Conservation (phyloP, 1,139 yeast species). For the Torulaspora pretoriensis region DNA sequence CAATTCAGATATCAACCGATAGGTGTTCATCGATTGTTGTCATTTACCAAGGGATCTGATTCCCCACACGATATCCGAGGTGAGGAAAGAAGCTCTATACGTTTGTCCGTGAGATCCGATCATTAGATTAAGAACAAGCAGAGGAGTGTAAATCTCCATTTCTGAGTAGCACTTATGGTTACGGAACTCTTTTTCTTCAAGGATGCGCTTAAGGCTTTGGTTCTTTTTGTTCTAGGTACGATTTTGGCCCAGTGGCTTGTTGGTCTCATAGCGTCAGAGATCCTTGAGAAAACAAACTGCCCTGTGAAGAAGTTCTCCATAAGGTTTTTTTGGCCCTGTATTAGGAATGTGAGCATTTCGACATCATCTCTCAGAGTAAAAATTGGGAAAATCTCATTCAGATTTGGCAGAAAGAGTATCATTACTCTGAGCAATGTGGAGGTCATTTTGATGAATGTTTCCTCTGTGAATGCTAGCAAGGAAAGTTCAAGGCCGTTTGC, state of each 20-base stretch:
- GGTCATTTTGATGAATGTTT: slow-evolving; percentile 7
- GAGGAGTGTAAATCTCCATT: too few relatives aligned
- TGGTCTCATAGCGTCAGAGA: slow-evolving; percentile 1
- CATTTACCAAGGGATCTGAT: neutral
- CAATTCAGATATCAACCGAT: neutral
- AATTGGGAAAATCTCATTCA: slow-evolving; percentile 17
- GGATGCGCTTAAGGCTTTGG: slow-evolving; percentile 6
- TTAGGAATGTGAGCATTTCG: slow-evolving; percentile 12
- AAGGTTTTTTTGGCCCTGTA: slow-evolving; percentile 23
- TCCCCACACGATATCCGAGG: neutral
- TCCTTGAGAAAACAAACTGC: slow-evolving; percentile 6
- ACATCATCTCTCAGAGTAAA: slow-evolving; percentile 15
- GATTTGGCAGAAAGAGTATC: slow-evolving; percentile 22
- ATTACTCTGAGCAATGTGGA: slow-evolving; percentile 22
- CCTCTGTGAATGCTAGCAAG: neutral
- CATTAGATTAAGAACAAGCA: too few relatives aligned
- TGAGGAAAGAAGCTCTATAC: too few relatives aligned
- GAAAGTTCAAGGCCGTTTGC: neutral
- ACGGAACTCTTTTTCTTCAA: neutral
- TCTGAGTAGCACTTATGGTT: neutral
- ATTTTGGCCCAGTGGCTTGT: slow-evolving; percentile 5
- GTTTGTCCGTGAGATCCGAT: too few relatives aligned
- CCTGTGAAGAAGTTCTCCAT: slow-evolving; percentile 14
- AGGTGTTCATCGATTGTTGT: neutral
- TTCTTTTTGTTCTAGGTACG: slow-evolving; percentile 3